Evolutionary conservation across 2,329 filamentous ascomycete genomes (phyloP).

Genomic region (Ophiostoma pallidulum): DNA sequence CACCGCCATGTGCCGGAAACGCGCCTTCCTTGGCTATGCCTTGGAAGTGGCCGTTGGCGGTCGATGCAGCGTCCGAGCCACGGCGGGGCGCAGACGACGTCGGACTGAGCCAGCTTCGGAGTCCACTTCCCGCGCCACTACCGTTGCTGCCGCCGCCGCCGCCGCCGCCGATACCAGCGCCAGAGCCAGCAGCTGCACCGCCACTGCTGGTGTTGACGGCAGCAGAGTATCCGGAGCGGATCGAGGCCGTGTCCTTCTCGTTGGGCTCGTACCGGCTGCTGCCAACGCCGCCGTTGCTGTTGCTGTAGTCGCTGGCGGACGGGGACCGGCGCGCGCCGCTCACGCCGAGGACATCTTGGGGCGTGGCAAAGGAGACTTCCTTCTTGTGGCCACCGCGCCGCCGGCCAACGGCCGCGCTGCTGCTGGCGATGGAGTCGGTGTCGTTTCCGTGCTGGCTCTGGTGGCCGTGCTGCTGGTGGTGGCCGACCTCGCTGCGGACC

Average conservation of each 20-base stretch:
- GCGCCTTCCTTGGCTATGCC: constrained; percentile 49
- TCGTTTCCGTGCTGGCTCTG: constrained; percentile 79
- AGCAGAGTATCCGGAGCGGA: constrained; percentile 21
- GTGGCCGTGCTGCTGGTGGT: constrained; percentile 25
- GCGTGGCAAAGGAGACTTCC: constrained; percentile 60
- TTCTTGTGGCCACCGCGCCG: constrained; percentile 39
- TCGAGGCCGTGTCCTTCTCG: constrained; percentile 27
- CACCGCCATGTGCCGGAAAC: not conserved
- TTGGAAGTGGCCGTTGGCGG: constrained; percentile 22
- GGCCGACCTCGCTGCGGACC: constrained; percentile 49
- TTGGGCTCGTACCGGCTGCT: not conserved
- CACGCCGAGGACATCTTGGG: constrained; percentile 38
- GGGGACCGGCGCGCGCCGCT: constrained; percentile 18
- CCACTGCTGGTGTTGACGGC: constrained; percentile 22
- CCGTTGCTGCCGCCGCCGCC: too few relatives aligned
- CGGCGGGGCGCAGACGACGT: constrained; percentile 14
- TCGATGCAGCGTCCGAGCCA: constrained; percentile 15
- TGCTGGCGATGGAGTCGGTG: constrained; percentile 58
- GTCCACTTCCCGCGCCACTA: constrained; percentile 3
- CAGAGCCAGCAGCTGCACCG: not conserved
- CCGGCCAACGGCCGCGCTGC: too few relatives aligned
- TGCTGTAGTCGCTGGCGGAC: not conserved
- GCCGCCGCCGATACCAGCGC: not conserved
- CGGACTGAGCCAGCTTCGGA: constrained; percentile 14
- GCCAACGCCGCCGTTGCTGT: constrained; percentile 19